phyloP scores from a whole-genome alignment of 768 basidiomycete species.

The Sistotremastrum niveocremeum region DNA sequence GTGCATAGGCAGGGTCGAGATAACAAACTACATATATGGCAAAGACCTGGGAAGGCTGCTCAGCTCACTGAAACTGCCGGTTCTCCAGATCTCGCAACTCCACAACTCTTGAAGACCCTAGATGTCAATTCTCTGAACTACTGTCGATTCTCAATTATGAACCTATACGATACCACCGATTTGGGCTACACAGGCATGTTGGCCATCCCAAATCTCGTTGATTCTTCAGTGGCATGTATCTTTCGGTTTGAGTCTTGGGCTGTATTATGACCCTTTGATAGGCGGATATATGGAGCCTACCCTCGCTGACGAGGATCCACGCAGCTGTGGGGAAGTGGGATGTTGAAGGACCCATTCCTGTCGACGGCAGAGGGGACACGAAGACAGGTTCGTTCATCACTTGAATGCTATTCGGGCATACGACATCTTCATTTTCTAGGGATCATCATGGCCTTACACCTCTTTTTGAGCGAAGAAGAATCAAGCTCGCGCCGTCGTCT shows the following conservation, averaged over 20 bases:
- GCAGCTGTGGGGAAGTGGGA: slow-evolving; percentile 66
- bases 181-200: slow-evolving; percentile 32
- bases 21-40: slow-evolving; percentile 75
- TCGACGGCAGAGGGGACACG: slow-evolving; percentile 36
- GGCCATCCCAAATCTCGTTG: slow-evolving; percentile 78
- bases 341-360: slow-evolving; percentile 16
- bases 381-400: slow-evolving; percentile 34
- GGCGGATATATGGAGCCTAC: slow-evolving; percentile 83
- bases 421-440: slow-evolving; percentile 28
- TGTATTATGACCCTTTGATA: slow-evolving; percentile 15
- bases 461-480: slow-evolving; percentile 27
- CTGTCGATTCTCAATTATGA: slow-evolving; percentile 73
- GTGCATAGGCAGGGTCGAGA: slow-evolving; percentile 62
- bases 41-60: slow-evolving; percentile 25
- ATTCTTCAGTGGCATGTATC: slow-evolving; percentile 60
- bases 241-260: neutral
- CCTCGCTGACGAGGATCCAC: slow-evolving; percentile 54
- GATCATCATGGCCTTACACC: slow-evolving; percentile 79
- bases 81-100: slow-evolving; percentile 32
- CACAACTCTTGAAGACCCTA: slow-evolving; percentile 49
- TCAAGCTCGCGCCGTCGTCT: slow-evolving; percentile 25
- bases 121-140: slow-evolving; percentile 92
- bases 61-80: slow-evolving; percentile 45
- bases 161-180: slow-evolving; percentile 5
- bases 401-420: neutral